Base-by-base conservation (phyloP, 2,329 filamentous ascomycete species). In the Neonectria magnoliae region DNA sequence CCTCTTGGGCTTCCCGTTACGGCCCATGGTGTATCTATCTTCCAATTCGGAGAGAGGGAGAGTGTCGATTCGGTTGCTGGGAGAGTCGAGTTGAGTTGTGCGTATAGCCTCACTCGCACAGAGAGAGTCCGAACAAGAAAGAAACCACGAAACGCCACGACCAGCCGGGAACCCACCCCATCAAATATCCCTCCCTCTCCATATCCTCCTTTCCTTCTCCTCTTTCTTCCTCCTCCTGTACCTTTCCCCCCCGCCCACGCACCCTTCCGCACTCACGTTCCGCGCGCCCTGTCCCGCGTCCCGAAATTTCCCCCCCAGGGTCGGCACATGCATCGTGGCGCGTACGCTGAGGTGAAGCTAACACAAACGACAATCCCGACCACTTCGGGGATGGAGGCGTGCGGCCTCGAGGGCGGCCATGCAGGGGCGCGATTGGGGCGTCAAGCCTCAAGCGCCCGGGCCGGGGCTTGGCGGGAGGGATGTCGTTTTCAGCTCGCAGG, bases 401-500 rank as follows among this genome's bases (percentile, higher is more conserved):
- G 22, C 22, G 22, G 9, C 45, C 45, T 27, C 13, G 22, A 5
- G 27, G 45, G 9, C 22, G 45, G 47, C 13, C 11, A 33, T 51
- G 22, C 47, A 51, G 47, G 47, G 47, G n/a, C 47, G 5, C 29
- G 47, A 51, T 51, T 51, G 47, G 47, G 47, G 10, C 29, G 18
- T 20, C 4, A 51, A 33, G 16, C 8, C 51, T 54, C 33, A 54
- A 41, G 51, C 51, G 51, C 33, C 31, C 18, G 16, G 8, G 47
- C 1, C 10, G 9, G 9, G 47, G 16, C 51, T 41, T 38, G 50
- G 50, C 29, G 50, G 31, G 50, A 53, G 11, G 31, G 42, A 41
- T 41, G 22, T 44, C 29, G 13, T n/a, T 51, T 61, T 57, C 52
- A 61, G 59, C 59, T 61, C 52, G 14, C 59, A 61, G 31, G 59